These are phyloP conservation scores for Podospora conica DNA, from an alignment of 495 filamentous ascomycete genomes.

Conservation along the genomic window DNA sequence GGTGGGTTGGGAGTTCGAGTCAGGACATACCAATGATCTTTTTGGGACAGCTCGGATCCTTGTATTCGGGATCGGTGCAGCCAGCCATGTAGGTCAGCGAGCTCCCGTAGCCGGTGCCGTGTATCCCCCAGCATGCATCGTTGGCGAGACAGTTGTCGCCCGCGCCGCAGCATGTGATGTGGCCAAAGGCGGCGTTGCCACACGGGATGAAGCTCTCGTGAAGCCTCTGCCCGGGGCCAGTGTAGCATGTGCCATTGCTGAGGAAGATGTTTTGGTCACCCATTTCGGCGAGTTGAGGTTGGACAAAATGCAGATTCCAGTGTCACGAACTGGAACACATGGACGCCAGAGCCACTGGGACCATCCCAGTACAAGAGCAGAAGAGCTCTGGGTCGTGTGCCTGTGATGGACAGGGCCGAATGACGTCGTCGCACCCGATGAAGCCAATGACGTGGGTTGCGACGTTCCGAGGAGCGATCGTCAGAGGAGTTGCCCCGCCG, in stretches of 20 bases:
- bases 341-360: not conserved
- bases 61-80: constrained; percentile 23
- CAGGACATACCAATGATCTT: constrained; percentile 6
- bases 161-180: constrained; percentile 20
- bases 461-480: not conserved
- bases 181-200: constrained; percentile 23
- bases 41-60: constrained; percentile 18
- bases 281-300: constrained; percentile 5
- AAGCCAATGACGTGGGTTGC: constrained; percentile 1
- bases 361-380: not conserved
- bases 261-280: constrained; percentile 18
- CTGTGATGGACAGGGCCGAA: not conserved
- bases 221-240: constrained; percentile 17
- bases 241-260: constrained; percentile 27
- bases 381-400: not conserved
- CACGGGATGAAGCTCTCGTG: constrained; percentile 24
- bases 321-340: not conserved
- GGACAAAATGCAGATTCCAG: not conserved
- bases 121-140: constrained; percentile 19
- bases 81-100: constrained; percentile 23
- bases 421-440: not conserved
- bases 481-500: not conserved
- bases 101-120: constrained; percentile 22
- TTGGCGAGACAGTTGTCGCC: constrained; percentile 24
- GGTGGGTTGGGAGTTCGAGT: too few species aligned